Evolutionary conservation across 1,139 yeast genomes (phyloP).

Genomic region (Geotrichum europaeum): DNA sequence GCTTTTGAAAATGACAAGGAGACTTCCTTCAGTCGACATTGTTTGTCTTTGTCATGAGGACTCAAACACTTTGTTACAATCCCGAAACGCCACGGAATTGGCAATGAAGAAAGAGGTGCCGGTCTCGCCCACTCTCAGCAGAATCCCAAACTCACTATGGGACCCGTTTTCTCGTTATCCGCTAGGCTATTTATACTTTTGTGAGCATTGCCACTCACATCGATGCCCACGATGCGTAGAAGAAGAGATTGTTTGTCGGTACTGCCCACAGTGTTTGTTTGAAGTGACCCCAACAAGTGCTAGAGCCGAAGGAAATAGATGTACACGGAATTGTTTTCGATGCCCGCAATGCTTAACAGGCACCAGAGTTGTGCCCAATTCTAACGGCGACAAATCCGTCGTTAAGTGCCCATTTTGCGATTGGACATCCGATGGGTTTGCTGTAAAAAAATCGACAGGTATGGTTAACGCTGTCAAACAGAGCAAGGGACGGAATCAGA

Average conservation of each 20-base stretch:
- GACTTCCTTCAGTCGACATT: slow-evolving; percentile 15
- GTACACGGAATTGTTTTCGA: slow-evolving; percentile 27
- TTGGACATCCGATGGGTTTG: slow-evolving; percentile 19
- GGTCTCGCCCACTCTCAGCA: background rate
- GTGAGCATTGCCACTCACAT: slow-evolving; percentile 26
- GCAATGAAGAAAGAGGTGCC: background rate
- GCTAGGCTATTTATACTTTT: slow-evolving; percentile 24
- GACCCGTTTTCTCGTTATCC: slow-evolving; percentile 17
- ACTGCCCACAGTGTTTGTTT: slow-evolving; percentile 29
- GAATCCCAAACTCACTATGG: slow-evolving; percentile 11
- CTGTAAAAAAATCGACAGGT: background rate
- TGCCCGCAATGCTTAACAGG: slow-evolving; percentile 27
- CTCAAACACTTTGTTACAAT: background rate
- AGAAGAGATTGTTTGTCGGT: slow-evolving; percentile 26
- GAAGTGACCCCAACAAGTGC: slow-evolving; percentile 29
- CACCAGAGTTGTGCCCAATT: slow-evolving; percentile 2
- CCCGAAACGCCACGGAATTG: background rate
- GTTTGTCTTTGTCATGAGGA: slow-evolving; percentile 18
- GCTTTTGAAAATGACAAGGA: slow-evolving; percentile 1
- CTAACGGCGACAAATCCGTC: background rate
- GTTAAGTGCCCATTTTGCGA: slow-evolving; percentile 25
- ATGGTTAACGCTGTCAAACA: background rate
- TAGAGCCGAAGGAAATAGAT: slow-evolving; percentile 22
- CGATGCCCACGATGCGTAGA: slow-evolving; percentile 28
- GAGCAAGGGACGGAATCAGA: slow-evolving; percentile 1